A percentile compares a stretch with the other conserved stretches of the same genome.
Evolutionary conservation across 768 basidiomycete species (phyloP).

Genomic region (Tephrocybe sp.): DNA sequence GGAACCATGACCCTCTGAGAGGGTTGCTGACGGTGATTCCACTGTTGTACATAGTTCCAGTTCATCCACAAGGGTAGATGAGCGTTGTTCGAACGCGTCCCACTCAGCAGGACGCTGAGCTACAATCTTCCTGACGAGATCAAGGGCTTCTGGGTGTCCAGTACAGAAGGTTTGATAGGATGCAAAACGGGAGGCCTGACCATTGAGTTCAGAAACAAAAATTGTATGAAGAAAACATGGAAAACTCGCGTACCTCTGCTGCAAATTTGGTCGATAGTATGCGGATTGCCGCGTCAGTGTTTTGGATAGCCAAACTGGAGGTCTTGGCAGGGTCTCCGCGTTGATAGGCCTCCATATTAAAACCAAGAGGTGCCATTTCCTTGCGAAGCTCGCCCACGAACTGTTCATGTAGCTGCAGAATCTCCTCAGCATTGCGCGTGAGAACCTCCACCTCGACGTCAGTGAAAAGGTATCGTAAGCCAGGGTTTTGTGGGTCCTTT

Average conservation of each 20-base stretch:
- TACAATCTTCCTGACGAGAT: conserved; percentile 65
- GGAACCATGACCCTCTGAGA: conserved; percentile 17
- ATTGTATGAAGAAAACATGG: background rate
- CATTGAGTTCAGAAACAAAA: conserved; percentile 5
- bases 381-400: conserved; percentile 55
- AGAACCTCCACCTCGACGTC: conserved; percentile 56
- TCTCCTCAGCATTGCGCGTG: conserved; percentile 64
- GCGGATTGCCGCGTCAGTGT: conserved; percentile 44
- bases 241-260: conserved; percentile 43
- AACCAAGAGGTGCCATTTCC: conserved; percentile 50
- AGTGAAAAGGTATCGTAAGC: conserved; percentile 51
- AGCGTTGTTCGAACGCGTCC: conserved; percentile 80
- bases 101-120: conserved; percentile 70
- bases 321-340: conserved; percentile 15
- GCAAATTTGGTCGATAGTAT: conserved; percentile 56
- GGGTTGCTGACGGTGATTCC: conserved; percentile 19
- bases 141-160: conserved; percentile 78
- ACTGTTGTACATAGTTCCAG: conserved; percentile 25
- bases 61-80: conserved; percentile 51
- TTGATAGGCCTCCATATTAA: conserved; percentile 33
- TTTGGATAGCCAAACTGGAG: conserved; percentile 22
- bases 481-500: conserved; percentile 28
- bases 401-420: conserved; percentile 66
- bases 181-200: conserved; percentile 69
- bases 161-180: conserved; percentile 87